Percentiles rank a stretch among this genome's conserved stretches.
These are phyloP conservation scores for Myxozyma kluyveri DNA, from an alignment of 805 yeast genomes.

Conservation along the genomic window DNA sequence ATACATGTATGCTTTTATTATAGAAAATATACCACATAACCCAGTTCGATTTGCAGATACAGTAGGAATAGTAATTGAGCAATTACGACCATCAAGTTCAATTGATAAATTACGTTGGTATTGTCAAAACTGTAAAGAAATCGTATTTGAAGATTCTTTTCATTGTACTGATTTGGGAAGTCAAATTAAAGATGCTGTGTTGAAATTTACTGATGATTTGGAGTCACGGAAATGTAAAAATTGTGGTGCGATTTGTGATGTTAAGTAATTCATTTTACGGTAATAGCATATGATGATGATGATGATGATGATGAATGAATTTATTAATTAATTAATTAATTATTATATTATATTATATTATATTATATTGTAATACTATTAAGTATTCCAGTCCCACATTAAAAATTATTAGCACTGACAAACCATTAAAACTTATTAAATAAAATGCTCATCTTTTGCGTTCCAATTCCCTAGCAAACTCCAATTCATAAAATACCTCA, in stretches of 20 bases:
- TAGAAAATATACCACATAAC: constrained; percentile 76
- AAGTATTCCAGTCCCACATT: no score
- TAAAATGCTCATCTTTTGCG: no score
- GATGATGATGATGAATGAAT: no score
- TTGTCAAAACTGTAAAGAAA: constrained; percentile 63
- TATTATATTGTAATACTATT: no score
- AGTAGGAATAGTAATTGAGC: constrained; percentile 87
- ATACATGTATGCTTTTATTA: no score
- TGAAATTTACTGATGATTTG: constrained; percentile 61
- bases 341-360: no score
- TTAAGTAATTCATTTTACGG: constrained; percentile 31
- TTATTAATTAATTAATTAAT: no score
- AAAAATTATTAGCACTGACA: no score
- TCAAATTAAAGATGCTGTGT: constrained; percentile 81
- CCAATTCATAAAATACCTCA: constrained; percentile 50
- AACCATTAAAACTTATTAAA: no score
- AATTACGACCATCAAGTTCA: constrained; percentile 73
- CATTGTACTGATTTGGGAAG: constrained; percentile 81
- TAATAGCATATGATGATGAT: neutral
- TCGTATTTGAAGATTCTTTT: constrained; percentile 67
- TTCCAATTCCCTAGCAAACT: neutral
- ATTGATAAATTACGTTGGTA: constrained; percentile 85
- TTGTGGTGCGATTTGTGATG: constrained; percentile 55
- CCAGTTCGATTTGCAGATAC: constrained; percentile 86
- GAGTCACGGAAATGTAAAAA: constrained; percentile 66